Conservation (phyloP, 73 alveolate genomes). For the Diophrys sp. region DNA sequence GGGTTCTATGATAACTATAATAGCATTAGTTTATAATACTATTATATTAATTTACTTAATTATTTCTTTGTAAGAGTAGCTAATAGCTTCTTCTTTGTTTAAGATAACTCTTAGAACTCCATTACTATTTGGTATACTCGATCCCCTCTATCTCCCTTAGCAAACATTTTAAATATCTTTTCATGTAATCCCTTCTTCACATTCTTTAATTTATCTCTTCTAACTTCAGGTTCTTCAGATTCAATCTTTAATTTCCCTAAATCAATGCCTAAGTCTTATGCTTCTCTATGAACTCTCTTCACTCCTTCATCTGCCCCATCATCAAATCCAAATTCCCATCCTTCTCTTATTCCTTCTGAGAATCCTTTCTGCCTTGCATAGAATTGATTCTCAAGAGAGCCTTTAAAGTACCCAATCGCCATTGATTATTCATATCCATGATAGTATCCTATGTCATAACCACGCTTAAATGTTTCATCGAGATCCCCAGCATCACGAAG, state of each 20-base stretch:
- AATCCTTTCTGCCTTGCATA: constrained; percentile 42
- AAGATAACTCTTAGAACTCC: constrained; percentile 28
- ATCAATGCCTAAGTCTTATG: constrained; percentile 45
- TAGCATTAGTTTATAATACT: constrained; percentile 6
- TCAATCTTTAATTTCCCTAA: constrained; percentile 11
- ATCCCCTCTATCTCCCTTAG: constrained; percentile 19
- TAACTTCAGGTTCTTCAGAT: constrained; percentile 12
- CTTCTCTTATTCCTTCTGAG: constrained; percentile 41
- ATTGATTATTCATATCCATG: constrained; percentile 28
- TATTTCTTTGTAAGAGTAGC: constrained; percentile 35
- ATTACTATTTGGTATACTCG: not conserved
- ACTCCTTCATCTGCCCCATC: constrained; percentile 56
- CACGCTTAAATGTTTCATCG: constrained; percentile 8
- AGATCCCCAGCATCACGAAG: constrained; percentile 3
- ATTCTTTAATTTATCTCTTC: constrained; percentile 38
- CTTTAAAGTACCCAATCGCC: constrained; percentile 36
- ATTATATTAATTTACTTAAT: constrained; percentile 22
- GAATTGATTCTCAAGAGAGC: constrained; percentile 40
- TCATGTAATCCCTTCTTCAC: constrained; percentile 14
- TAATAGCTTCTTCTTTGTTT: constrained; percentile 25
- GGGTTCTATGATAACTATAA: constrained; percentile 10
- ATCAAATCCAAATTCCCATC: constrained; percentile 61
- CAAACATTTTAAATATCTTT: constrained; percentile 24
- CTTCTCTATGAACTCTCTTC: constrained; percentile 40
- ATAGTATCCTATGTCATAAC: constrained; percentile 12